phyloP scores from a whole-genome alignment of 2,329 filamentous ascomycete genomes.

The Arthrobotrys entomopaga region DNA sequence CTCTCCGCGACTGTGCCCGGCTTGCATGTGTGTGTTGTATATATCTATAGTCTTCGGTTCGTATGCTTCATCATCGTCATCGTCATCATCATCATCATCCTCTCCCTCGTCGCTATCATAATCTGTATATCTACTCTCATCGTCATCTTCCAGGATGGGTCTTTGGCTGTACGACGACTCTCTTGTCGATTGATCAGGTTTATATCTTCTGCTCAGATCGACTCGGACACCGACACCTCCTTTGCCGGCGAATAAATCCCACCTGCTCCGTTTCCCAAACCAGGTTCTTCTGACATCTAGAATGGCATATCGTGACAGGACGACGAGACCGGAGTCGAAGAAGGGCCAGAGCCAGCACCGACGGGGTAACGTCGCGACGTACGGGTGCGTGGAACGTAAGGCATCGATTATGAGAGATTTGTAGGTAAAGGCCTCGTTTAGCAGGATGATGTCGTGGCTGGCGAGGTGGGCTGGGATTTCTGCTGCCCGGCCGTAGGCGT shows the following conservation, averaged over 20 bases:
- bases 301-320: slow-evolving; percentile 46
- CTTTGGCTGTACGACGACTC: slow-evolving; percentile 21
- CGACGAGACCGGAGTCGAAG: slow-evolving; percentile 47
- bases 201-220: slow-evolving; percentile 40
- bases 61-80: slow-evolving; percentile 31
- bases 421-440: slow-evolving; percentile 45
- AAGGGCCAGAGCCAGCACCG: slow-evolving; percentile 52
- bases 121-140: slow-evolving; percentile 16
- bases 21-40: slow-evolving; percentile 53
- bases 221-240: slow-evolving; percentile 39
- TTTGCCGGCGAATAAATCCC: slow-evolving; percentile 51
- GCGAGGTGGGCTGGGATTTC: slow-evolving; percentile 40
- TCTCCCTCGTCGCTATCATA: slow-evolving; percentile 14
- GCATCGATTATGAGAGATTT: slow-evolving; percentile 49
- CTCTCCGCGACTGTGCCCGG: slow-evolving; percentile 33
- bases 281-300: slow-evolving; percentile 41
- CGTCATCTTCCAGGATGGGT: slow-evolving; percentile 24
- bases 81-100: slow-evolving; percentile 10
- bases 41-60: slow-evolving; percentile 49
- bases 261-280: slow-evolving; percentile 39
- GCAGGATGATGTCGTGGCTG: slow-evolving; percentile 47
- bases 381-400: slow-evolving; percentile 34
- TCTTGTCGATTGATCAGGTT: slow-evolving; percentile 15
- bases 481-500: slow-evolving; percentile 38
- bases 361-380: slow-evolving; percentile 48